Evolutionary conservation across 306 rosid genomes (phyloP).

Genomic region (Sechiopsis laciniata): DNA sequence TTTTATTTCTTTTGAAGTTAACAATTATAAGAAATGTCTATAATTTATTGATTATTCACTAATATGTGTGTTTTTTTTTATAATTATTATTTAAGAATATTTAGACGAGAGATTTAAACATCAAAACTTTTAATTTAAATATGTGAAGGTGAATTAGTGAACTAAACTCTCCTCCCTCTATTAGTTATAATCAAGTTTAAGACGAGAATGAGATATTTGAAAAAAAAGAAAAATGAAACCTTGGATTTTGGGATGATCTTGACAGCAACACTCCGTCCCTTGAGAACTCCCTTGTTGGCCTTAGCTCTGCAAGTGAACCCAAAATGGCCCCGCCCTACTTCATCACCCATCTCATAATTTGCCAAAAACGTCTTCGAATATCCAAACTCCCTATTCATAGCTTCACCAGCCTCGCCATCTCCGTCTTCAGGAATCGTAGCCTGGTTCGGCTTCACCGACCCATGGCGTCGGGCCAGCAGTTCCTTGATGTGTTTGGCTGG

Average conservation of each 20-base stretch:
- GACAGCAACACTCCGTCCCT: constrained; percentile 78
- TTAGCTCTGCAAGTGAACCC: constrained; percentile 80
- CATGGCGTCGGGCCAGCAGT: constrained; percentile 65
- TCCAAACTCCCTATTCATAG: constrained; percentile 51
- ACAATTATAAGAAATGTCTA: too few species aligned
- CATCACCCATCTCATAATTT: constrained; percentile 66
- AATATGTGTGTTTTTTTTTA: too few species aligned
- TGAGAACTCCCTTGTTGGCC: constrained; percentile 62
- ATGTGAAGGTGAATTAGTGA: too few species aligned
- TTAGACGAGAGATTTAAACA: too few species aligned
- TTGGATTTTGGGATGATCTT: constrained; percentile 81
- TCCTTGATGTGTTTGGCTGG: constrained; percentile 91
- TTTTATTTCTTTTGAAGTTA: too few species aligned
- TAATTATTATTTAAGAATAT: too few species aligned
- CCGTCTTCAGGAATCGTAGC: constrained; percentile 79
- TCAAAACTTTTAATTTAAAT: too few species aligned
- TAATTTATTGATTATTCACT: too few species aligned
- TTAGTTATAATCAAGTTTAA: too few species aligned
- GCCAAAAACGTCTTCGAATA: constrained; percentile 46
- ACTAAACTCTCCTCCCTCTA: too few species aligned
- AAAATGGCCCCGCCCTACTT: constrained; percentile 85
- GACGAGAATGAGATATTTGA: too few species aligned
- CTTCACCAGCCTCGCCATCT: constrained; percentile 13
- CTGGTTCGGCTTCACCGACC: constrained; percentile 74
- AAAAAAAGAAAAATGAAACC: constrained; percentile 31